phyloP scores from a whole-genome alignment of 2,329 filamentous ascomycete species.

The Scytalidium sp. region DNA sequence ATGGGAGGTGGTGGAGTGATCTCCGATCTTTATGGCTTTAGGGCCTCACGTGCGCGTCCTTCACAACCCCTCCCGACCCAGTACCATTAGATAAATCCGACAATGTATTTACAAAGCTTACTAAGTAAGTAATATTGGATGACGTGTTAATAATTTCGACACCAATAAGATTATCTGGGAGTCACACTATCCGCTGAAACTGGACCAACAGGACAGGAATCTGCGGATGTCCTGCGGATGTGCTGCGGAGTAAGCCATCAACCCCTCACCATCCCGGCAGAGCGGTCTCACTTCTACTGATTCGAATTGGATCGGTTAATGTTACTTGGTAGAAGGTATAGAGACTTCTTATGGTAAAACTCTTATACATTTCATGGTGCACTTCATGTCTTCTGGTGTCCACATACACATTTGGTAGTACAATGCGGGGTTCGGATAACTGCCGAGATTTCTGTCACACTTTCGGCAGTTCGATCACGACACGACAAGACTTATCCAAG shows the following conservation, averaged over 20 bases:
- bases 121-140: background rate
- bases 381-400: no score
- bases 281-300: no score
- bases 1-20: background rate
- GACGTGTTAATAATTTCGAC: background rate
- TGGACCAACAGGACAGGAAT: background rate
- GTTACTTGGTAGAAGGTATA: no score
- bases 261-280: background rate
- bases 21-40: background rate
- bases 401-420: no score
- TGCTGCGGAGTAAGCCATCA: background rate
- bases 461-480: no score
- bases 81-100: background rate
- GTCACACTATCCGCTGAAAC: background rate
- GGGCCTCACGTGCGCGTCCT: no score
- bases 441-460: no score
- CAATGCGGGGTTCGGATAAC: no score
- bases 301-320: no score
- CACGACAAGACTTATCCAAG: conserved; percentile 2
- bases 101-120: background rate
- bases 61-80: background rate
- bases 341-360: no score
- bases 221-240: background rate
- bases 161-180: background rate
- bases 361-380: no score